Conservation (phyloP, 2,329 filamentous ascomycete species). For the Xylariaceae sp. region DNA sequence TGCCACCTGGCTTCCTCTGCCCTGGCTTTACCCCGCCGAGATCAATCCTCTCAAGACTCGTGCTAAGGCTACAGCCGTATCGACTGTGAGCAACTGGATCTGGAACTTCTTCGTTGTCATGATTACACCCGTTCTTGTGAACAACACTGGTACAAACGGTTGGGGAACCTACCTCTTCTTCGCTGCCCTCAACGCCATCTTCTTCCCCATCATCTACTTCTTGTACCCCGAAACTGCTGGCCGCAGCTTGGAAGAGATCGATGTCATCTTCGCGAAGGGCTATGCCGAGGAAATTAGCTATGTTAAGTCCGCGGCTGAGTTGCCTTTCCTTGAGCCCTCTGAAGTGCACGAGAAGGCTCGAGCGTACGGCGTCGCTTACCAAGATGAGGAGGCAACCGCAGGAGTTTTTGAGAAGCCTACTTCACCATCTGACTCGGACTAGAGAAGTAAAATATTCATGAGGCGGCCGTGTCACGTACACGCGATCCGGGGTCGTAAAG, state of each 20-base stretch:
- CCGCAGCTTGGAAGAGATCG: constrained; percentile 52
- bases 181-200: constrained; percentile 42
- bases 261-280: constrained; percentile 57
- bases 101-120: constrained; percentile 53
- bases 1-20: constrained; percentile 60
- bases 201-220: constrained; percentile 46
- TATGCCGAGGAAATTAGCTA: constrained; percentile 57
- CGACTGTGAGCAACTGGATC: constrained; percentile 49
- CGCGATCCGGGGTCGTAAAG: too few relatives aligned
- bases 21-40: constrained; percentile 56
- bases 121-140: constrained; percentile 60
- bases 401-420: too few relatives aligned
- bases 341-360: constrained; percentile 49
- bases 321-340: constrained; percentile 48
- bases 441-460: too few relatives aligned
- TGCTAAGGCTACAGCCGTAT: constrained; percentile 47
- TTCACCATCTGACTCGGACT: too few relatives aligned
- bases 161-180: constrained; percentile 49
- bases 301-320: constrained; percentile 53
- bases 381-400: constrained; percentile 12
- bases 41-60: constrained; percentile 48
- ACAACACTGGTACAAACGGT: constrained; percentile 41
- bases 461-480: too few relatives aligned
- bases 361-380: constrained; percentile 25
- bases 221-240: constrained; percentile 50